Percentiles rank a stretch among this genome's conserved stretches.
These are phyloP conservation scores for Apiospora rasikravindrae DNA, from an alignment of 2,329 filamentous ascomycete species.

Conservation along the genomic window DNA sequence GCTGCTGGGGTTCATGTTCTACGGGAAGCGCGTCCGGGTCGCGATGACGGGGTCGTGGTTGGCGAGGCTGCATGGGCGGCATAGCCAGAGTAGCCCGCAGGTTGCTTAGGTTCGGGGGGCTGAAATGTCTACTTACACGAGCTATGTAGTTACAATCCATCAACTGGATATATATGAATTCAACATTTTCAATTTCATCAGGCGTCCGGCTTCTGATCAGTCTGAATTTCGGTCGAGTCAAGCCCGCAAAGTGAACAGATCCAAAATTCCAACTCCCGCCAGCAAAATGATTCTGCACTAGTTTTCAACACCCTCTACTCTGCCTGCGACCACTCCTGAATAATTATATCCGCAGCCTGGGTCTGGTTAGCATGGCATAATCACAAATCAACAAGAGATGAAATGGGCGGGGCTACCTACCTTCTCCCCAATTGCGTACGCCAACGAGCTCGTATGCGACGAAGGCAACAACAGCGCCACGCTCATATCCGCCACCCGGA, in stretches of 20 bases:
- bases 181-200: too few relatives aligned
- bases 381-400: background rate
- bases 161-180: too few relatives aligned
- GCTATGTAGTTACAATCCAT: background rate
- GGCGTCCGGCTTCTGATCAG: too few relatives aligned
- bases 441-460: conserved; percentile 14
- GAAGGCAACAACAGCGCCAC: background rate
- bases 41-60: conserved; percentile 53
- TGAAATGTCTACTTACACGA: background rate
- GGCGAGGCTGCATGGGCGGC: conserved; percentile 48
- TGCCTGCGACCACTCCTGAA: background rate
- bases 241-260: background rate
- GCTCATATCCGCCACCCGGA: conserved; percentile 12
- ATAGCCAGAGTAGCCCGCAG: conserved; percentile 9
- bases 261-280: background rate
- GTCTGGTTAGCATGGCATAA: background rate
- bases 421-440: conserved; percentile 17
- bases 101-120: background rate
- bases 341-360: conserved; percentile 7
- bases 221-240: background rate
- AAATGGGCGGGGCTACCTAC: background rate
- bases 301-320: background rate
- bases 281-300: background rate
- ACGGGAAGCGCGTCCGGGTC: conserved; percentile 54
- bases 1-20: conserved; percentile 55